Conservation (phyloP, 106 monocot species). For the Dendrobium huoshanense region DNA sequence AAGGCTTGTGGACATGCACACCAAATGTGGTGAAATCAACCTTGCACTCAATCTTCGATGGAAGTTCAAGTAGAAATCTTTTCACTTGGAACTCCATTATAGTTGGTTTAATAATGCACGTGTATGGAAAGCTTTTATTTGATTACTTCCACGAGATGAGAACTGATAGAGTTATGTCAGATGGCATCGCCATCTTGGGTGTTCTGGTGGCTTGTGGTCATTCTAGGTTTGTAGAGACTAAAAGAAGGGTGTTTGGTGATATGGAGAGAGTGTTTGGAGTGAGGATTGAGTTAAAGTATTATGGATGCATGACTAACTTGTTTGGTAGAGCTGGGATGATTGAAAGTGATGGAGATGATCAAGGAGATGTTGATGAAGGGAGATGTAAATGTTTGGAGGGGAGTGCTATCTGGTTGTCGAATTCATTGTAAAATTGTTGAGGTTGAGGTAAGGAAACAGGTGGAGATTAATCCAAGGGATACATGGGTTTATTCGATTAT, state of each 20-base stretch:
- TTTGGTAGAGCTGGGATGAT: slow-evolving; percentile 52
- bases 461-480: slow-evolving; percentile 32
- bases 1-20: slow-evolving; percentile 52
- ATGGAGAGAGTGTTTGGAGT: slow-evolving; percentile 39
- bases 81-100: slow-evolving; percentile 69
- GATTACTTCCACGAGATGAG: slow-evolving; percentile 41
- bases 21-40: slow-evolving; percentile 49
- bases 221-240: slow-evolving; percentile 24
- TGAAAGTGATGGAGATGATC: slow-evolving; percentile 55
- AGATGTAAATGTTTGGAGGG: slow-evolving; percentile 57
- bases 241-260: slow-evolving; percentile 28
- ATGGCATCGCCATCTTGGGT: slow-evolving; percentile 46
- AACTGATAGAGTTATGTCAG: slow-evolving; percentile 19
- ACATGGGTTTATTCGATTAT: slow-evolving; percentile 50
- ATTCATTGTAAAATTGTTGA: slow-evolving; percentile 42
- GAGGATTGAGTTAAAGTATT: slow-evolving; percentile 49
- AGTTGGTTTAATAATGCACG: slow-evolving; percentile 43
- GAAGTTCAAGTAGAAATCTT: slow-evolving; percentile 17
- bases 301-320: slow-evolving; percentile 66
- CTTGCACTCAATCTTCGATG: slow-evolving; percentile 31
- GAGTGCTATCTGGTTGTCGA: slow-evolving; percentile 54
- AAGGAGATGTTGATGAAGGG: slow-evolving; percentile 46
- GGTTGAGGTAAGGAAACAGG: slow-evolving; percentile 18
- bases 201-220: slow-evolving; percentile 53
- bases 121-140: slow-evolving; percentile 35